Conservation (phyloP, 192 early-diverging fungal genomes). For the Podila verticillata region DNA sequence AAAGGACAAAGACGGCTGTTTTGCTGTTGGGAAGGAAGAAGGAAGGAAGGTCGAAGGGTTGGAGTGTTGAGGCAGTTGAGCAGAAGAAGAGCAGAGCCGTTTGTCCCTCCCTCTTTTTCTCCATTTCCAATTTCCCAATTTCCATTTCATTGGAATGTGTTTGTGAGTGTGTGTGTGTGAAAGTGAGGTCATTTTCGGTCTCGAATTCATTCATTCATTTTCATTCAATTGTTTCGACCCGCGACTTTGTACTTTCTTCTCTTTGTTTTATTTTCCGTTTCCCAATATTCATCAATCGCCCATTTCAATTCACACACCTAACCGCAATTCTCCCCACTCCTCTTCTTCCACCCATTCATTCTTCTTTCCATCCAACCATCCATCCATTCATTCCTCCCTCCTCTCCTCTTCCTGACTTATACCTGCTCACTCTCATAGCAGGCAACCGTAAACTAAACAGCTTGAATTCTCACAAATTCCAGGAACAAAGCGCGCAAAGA, state of each 20-base stretch:
- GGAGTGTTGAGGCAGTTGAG: too few species aligned
- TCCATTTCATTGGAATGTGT: background rate
- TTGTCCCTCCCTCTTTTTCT: background rate
- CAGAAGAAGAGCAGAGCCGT: too few species aligned
- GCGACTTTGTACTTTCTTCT: too few species aligned
- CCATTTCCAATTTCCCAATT: background rate
- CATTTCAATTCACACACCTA: background rate
- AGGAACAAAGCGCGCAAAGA: constrained; percentile 1
- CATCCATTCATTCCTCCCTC: background rate
- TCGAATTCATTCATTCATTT: constrained; percentile 1
- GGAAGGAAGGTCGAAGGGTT: too few species aligned
- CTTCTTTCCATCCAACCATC: background rate
- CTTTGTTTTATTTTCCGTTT: too few species aligned
- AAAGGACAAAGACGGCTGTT: background rate
- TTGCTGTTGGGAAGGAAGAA: background rate
- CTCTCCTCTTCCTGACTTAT: background rate
- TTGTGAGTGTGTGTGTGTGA: too few species aligned
- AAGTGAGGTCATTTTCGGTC: too few species aligned
- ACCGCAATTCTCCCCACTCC: background rate
- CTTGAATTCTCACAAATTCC: background rate
- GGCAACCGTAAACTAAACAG: too few species aligned
- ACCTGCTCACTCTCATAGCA: too few species aligned
- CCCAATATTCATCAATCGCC: too few species aligned
- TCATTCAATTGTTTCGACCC: background rate
- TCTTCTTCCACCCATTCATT: background rate